These are phyloP conservation scores for Oldenlandia corymbosa DNA, from an alignment of 257 asterid species.

Conservation along the genomic window DNA sequence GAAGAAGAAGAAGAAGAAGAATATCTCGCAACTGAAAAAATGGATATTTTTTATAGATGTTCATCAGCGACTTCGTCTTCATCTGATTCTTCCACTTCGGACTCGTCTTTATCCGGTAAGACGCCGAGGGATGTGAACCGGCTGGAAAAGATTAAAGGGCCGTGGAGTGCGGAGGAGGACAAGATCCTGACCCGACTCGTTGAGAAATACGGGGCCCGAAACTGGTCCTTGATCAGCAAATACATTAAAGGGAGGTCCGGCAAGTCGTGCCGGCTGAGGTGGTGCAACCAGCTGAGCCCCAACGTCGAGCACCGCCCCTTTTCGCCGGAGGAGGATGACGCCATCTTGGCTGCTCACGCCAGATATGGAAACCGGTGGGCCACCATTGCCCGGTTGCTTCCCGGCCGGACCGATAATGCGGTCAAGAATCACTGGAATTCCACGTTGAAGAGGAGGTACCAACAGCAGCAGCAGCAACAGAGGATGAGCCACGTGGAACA, in stretches of 20 bases:
- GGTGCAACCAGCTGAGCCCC: conserved; percentile 89
- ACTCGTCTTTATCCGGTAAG: conserved; percentile 37
- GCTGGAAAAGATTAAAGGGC: conserved; percentile 58
- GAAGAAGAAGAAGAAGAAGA: no score
- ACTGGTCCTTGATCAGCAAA: conserved; percentile 76
- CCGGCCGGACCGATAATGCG: conserved; percentile 88
- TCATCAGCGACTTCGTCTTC: conserved; percentile 51
- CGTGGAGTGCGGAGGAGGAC: conserved; percentile 94
- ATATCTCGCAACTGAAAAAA: background rate
- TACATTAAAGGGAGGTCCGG: conserved; percentile 79
- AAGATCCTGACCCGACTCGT: conserved; percentile 62
- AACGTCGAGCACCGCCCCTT: conserved; percentile 77
- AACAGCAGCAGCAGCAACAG: conserved; percentile 4
- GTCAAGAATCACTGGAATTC: conserved; percentile 84
- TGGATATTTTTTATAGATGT: conserved; percentile 43
- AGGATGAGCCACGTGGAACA: background rate
- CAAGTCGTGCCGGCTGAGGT: conserved; percentile 68
- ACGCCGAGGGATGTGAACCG: conserved; percentile 12
- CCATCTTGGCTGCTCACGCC: conserved; percentile 59
- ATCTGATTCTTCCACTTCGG: conserved; percentile 43
- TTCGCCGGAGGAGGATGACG: conserved; percentile 58
- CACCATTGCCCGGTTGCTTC: conserved; percentile 73
- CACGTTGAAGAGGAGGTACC: conserved; percentile 50
- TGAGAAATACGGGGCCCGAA: conserved; percentile 61
- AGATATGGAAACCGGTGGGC: conserved; percentile 81